Percentiles rank a stretch among this genome's conserved stretches.
Conservation (phyloP, 257 asterid genomes). For the Solanum bulbocastanum region DNA sequence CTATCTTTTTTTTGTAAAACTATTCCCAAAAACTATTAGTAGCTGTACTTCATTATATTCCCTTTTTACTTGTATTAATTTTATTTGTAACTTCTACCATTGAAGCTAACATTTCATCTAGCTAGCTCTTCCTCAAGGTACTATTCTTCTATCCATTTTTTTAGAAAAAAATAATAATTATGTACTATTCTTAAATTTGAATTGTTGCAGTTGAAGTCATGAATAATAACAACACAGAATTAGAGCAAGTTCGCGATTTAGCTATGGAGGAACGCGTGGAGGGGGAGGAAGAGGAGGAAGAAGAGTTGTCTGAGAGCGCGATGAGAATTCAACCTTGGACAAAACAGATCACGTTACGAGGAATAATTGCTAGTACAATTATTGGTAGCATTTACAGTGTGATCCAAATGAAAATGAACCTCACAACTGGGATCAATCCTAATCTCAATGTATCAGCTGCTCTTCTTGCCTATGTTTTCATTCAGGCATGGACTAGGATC, state of each 20-base stretch:
- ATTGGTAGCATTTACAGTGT: conserved; percentile 64
- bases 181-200: neutral
- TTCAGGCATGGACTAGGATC: conserved; percentile 53
- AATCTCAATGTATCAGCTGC: conserved; percentile 87
- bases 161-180: too few relatives aligned
- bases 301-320: conserved; percentile 4
- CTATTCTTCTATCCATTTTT: neutral
- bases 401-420: conserved; percentile 64
- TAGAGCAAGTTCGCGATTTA: conserved; percentile 1
- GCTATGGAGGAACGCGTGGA: neutral
- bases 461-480: conserved; percentile 47
- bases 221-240: neutral
- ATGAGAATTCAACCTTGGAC: conserved; percentile 49
- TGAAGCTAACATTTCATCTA: conserved; percentile 1
- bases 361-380: conserved; percentile 39
- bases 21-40: neutral
- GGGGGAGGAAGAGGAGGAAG: neutral
- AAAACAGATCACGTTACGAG: conserved; percentile 55
- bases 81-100: neutral
- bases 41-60: neutral
- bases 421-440: conserved; percentile 76
- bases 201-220: conserved; percentile 8
- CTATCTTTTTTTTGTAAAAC: neutral
- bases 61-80: neutral
- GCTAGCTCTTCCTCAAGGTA: neutral